phyloP scores from a whole-genome alignment of 208 protist species.

The Blastocrithidia nonstop region DNA sequence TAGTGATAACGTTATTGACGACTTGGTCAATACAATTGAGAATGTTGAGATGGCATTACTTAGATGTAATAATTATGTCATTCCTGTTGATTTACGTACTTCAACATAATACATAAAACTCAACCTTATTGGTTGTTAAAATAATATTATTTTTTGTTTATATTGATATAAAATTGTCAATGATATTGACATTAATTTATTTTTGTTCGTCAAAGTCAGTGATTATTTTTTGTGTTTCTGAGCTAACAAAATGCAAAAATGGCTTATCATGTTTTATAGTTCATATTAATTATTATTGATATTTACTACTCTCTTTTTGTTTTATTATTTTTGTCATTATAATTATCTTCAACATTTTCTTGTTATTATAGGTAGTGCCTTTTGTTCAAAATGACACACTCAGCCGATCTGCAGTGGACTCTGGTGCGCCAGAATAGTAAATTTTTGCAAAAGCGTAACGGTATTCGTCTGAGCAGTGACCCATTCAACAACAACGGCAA shows the following conservation, averaged over 20 bases:
- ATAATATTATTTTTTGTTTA: not conserved
- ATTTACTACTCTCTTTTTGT: not conserved
- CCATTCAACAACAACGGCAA: constrained; percentile 83
- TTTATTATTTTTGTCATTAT: not conserved
- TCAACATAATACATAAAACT: not conserved
- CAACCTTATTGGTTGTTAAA: not conserved
- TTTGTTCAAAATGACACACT: constrained; percentile 45
- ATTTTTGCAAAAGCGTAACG: constrained; percentile 73
- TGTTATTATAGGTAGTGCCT: not conserved
- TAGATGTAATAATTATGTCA: constrained; percentile 9
- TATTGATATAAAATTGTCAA: not conserved
- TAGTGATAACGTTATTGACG: not conserved
- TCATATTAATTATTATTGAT: not conserved
- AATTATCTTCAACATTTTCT: too few species aligned
- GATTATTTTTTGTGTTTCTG: constrained; percentile 2
- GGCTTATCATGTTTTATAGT: not conserved
- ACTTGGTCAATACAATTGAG: constrained; percentile 5
- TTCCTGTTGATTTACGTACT: constrained; percentile 5
- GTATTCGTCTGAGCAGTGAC: constrained; percentile 67
- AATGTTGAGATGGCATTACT: constrained; percentile 16
- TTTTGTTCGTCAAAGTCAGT: constrained; percentile 1
- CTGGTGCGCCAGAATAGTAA: constrained; percentile 72
- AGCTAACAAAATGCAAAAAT: not conserved
- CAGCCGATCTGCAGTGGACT: constrained; percentile 74
- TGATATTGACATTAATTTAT: not conserved